Evolutionary conservation across 2,329 filamentous ascomycete species (phyloP).

Genomic region (Monilinia fructicola): DNA sequence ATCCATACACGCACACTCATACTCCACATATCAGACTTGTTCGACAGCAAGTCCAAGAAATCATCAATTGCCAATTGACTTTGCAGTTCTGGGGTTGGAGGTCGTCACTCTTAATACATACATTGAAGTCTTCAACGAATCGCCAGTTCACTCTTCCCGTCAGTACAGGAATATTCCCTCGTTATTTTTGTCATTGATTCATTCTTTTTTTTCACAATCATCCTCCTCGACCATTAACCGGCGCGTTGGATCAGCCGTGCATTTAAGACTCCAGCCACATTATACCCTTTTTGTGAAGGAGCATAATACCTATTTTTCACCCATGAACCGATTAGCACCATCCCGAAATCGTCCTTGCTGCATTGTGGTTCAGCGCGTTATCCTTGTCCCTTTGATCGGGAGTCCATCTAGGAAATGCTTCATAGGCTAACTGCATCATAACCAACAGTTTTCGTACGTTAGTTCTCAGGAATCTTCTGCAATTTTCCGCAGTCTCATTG

Average conservation of each 20-base stretch:
- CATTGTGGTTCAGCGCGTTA: conserved; percentile 13
- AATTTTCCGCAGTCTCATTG: conserved; percentile 23
- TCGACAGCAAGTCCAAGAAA: background rate
- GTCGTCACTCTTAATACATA: conserved; percentile 4
- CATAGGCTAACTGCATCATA: conserved; percentile 24
- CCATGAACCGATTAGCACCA: conserved; percentile 11
- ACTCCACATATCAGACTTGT: conserved; percentile 1
- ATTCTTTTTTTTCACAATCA: background rate
- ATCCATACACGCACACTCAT: background rate
- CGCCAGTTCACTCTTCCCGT: conserved; percentile 3
- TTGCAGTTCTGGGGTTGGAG: background rate
- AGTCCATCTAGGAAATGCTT: conserved; percentile 17
- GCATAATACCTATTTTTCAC: conserved; percentile 11
- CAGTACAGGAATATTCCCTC: conserved; percentile 15
- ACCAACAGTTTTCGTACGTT: conserved; percentile 25
- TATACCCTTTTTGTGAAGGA: conserved; percentile 24
- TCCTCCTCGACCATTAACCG: conserved; percentile 25
- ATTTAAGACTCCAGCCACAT: conserved; percentile 25
- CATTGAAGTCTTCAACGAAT: conserved; percentile 3
- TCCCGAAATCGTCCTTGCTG: conserved; percentile 20
- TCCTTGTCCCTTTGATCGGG: conserved; percentile 22
- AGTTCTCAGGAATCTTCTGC: conserved; percentile 22
- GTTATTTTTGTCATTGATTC: background rate
- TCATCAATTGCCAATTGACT: conserved; percentile 5
- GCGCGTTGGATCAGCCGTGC: conserved; percentile 27